Conservation (phyloP, 2,329 filamentous ascomycete genomes). For the Ceratocystis cacaofunesta region DNA sequence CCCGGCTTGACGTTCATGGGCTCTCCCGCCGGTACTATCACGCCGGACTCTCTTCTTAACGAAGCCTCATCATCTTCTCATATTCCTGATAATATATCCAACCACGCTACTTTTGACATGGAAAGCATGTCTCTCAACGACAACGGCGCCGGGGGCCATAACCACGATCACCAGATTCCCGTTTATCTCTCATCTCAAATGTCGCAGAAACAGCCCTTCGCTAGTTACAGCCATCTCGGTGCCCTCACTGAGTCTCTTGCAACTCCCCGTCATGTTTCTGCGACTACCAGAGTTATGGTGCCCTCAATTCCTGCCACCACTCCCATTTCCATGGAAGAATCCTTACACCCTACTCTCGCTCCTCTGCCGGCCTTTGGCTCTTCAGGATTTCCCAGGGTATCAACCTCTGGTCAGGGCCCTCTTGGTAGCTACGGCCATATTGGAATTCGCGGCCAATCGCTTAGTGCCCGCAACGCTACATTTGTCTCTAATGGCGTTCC, state of each 20-base stretch:
- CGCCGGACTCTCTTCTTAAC: not conserved
- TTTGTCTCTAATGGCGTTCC: not conserved
- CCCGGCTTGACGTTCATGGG: conserved; percentile 10
- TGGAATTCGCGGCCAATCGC: not conserved
- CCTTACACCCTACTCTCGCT: not conserved
- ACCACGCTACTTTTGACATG: not conserved
- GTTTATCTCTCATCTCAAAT: not conserved
- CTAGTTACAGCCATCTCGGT: not conserved
- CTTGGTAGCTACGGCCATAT: conserved; percentile 1
- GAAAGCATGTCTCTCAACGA: not conserved
- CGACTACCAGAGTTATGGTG: not conserved
- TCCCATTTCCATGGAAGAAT: not conserved
- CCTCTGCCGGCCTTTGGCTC: not conserved
- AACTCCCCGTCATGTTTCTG: not conserved
- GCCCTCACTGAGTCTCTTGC: not conserved
- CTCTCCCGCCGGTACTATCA: not conserved
- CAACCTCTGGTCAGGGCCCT: not conserved
- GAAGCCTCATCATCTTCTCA: not conserved
- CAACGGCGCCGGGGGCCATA: not conserved
- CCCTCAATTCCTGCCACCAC: not conserved
- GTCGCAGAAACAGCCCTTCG: not conserved
- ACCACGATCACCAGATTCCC: not conserved
- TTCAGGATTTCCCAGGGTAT: not conserved
- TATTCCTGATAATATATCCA: not conserved
- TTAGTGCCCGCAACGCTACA: not conserved